Percentiles rank a stretch among this genome's conserved stretches.
phyloP scores from a whole-genome alignment of 805 yeast species.

The Candida pini region DNA sequence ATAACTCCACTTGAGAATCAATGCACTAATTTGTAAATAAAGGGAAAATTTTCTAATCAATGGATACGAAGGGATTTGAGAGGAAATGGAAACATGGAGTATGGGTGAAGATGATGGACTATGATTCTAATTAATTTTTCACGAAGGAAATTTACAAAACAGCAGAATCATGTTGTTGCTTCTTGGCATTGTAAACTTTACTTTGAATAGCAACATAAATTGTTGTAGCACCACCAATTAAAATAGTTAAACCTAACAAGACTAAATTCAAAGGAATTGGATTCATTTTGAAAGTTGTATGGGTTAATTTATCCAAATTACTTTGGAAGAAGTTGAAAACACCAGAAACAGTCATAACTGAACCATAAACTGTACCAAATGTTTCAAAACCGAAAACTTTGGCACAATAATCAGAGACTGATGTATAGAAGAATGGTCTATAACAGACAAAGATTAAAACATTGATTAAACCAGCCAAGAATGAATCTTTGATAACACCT shows the following conservation, averaged over 20 bases:
- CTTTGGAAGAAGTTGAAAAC: conserved; percentile 44
- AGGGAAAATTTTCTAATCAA: too few relatives aligned
- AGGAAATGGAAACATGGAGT: too few relatives aligned
- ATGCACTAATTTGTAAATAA: too few relatives aligned
- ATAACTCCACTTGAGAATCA: too few relatives aligned
- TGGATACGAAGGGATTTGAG: too few relatives aligned
- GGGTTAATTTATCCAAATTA: conserved; percentile 43
- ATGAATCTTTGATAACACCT: conserved; percentile 38
- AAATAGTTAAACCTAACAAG: conserved; percentile 33
- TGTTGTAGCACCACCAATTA: conserved; percentile 40
- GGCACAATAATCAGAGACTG: conserved; percentile 52
- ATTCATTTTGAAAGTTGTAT: conserved; percentile 47
- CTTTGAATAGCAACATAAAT: conserved; percentile 33
- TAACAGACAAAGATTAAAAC: conserved; percentile 45
- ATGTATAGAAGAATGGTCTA: conserved; percentile 56
- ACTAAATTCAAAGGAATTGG: conserved; percentile 45
- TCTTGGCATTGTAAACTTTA: conserved; percentile 15
- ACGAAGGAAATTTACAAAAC: too few relatives aligned
- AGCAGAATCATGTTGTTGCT: too few relatives aligned
- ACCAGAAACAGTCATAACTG: conserved; percentile 49
- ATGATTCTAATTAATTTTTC: too few relatives aligned
- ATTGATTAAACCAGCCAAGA: conserved; percentile 37
- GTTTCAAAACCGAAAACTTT: conserved; percentile 61
- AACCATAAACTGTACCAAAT: conserved; percentile 55
- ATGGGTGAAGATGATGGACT: too few relatives aligned